These are phyloP conservation scores for Cystobasidium ongulense DNA, from an alignment of 768 basidiomycete genomes.

Conservation along the genomic window DNA sequence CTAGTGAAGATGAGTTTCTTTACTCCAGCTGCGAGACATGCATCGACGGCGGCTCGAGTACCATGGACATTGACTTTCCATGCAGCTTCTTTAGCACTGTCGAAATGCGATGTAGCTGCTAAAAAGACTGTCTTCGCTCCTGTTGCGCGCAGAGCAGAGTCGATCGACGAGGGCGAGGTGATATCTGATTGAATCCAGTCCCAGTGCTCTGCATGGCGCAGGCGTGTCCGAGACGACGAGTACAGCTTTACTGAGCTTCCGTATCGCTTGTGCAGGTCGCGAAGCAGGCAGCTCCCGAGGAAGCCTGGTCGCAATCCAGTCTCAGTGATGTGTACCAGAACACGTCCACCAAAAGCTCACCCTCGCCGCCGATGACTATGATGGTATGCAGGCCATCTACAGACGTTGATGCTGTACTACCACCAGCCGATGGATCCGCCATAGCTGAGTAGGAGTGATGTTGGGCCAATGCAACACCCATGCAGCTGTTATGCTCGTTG, in stretches of 20 bases:
- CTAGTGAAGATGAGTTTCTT: conserved; percentile 87
- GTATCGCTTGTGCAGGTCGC: conserved; percentile 66
- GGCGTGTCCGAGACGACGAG: conserved; percentile 77
- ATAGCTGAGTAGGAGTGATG: not conserved
- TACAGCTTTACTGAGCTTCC: conserved; percentile 66
- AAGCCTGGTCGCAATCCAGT: conserved; percentile 52
- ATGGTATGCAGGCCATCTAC: not conserved
- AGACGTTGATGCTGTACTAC: not conserved
- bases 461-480: not conserved
- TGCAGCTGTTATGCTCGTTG: not conserved
- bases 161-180: conserved; percentile 63
- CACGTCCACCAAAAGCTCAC: not conserved
- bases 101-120: conserved; percentile 64
- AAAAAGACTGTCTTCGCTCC: conserved; percentile 81
- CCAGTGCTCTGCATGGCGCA: conserved; percentile 49
- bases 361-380: conserved; percentile 23
- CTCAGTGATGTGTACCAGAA: not conserved
- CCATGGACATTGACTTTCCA: conserved; percentile 91
- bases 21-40: conserved; percentile 64
- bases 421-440: not conserved
- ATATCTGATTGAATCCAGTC: conserved; percentile 84
- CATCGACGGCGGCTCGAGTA: conserved; percentile 72
- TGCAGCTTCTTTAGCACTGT: conserved; percentile 54
- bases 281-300: conserved; percentile 81
- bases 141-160: conserved; percentile 66